These are phyloP conservation scores for Phytophthora cactorum DNA, from an alignment of 352 stramenopile species.

Conservation along the genomic window DNA sequence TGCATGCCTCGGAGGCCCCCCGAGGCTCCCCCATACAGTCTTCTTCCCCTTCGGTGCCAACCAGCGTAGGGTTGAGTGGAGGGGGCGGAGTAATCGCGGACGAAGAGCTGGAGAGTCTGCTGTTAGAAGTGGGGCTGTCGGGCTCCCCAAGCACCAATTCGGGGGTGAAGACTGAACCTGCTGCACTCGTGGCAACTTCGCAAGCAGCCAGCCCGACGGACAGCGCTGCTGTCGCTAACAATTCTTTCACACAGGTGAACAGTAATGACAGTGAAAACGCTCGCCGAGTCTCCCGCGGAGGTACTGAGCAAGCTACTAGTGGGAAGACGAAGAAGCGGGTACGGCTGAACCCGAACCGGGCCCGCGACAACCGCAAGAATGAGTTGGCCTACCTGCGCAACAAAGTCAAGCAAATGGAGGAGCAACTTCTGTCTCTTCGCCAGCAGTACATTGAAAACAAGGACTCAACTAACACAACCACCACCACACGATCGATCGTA, in stretches of 20 bases:
- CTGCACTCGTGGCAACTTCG: not conserved
- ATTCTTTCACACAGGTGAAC: not conserved
- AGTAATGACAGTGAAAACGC: not conserved
- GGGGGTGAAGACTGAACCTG: slow-evolving; percentile 10
- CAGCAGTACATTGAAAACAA: slow-evolving; percentile 36
- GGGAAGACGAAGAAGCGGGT: slow-evolving; percentile 36
- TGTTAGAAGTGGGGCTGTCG: slow-evolving; percentile 35
- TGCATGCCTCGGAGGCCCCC: not conserved
- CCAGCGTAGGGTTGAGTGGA: slow-evolving; percentile 17
- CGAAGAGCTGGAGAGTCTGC: slow-evolving; percentile 39
- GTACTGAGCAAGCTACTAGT: slow-evolving; percentile 3
- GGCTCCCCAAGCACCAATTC: slow-evolving; percentile 4
- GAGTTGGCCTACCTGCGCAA: slow-evolving; percentile 51
- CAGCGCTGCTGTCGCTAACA: slow-evolving; percentile 2
- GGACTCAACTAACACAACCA: slow-evolving; percentile 10
- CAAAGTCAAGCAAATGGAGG: slow-evolving; percentile 52
- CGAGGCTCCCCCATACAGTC: not conserved
- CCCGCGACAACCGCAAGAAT: slow-evolving; percentile 47
- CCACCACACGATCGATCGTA: slow-evolving; percentile 11
- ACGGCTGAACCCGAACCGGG: slow-evolving; percentile 43
- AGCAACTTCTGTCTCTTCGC: slow-evolving; percentile 36
- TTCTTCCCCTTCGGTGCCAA: not conserved
- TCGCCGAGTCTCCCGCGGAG: slow-evolving; percentile 3
- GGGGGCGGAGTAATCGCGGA: slow-evolving; percentile 22
- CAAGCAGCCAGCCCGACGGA: not conserved